Evolutionary conservation across 768 basidiomycete species (phyloP), one percentile per base, ranked within the genome.

Genomic region (Russula sp.): DNA sequence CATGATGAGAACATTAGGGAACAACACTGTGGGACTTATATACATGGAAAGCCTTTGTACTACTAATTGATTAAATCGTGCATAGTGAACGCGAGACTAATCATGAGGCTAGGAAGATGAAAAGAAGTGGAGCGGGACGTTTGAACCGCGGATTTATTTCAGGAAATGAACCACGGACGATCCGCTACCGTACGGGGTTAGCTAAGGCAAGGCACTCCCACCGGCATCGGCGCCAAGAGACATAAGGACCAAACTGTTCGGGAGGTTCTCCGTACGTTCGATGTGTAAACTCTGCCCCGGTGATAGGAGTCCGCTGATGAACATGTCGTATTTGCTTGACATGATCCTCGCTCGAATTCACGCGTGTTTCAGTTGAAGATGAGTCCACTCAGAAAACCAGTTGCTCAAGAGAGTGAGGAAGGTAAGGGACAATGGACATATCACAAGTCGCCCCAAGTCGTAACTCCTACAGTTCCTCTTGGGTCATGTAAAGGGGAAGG

Each of bases 301-400:
- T 34, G 32, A 34, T 30, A 30, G 7, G 30, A 4, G 34, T n/a
- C 52, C 63, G 63, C 26, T 22, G 20, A 32, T 64, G 53, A n/a
- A 32, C 36, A 34, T 22, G 28, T 22, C 60, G 40, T 9, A 64
- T 54, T 1, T 56, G 36, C 6, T 55, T 36, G 14, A 60, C 63
- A 38, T n/a, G 52, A 24, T 64, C 46, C 13, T 49, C 22, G 32
- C 32, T 34, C 2, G 32, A 9, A 34, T 34, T 6, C 30, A 56
- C 9, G 58, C 58, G 28, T 60, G 59, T 60, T 49, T 59, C 53
- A 64, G 28, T 28, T 52, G 18, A 58, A 57, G 30, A 30, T 5
- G 34, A 42, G 3, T 56, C 26, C 8, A 16, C 16, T 55, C 40
- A 57, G 38, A 11, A n/a, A 49, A 13, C 32, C 32, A 3, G 11